phyloP scores from a whole-genome alignment of 1,284 basidiomycete genomes.

The Waitea zeae region DNA sequence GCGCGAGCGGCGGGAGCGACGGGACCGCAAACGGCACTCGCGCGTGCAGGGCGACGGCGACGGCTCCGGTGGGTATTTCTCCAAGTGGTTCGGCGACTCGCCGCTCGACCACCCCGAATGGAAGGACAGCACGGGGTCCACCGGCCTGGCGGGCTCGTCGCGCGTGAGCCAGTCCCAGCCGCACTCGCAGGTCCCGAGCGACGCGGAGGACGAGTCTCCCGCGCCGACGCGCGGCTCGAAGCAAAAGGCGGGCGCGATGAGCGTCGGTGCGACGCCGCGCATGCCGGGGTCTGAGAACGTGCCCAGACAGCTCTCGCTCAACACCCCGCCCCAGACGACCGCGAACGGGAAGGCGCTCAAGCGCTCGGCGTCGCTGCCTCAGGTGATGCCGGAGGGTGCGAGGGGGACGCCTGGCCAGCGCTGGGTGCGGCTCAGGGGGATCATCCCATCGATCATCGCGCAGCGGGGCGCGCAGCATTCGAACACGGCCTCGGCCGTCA shows the following conservation, averaged over 20 bases:
- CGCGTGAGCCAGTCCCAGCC: not conserved
- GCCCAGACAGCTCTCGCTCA: no score
- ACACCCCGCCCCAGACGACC: conserved; percentile 4
- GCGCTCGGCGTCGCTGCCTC: conserved; percentile 28
- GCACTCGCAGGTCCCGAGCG: not conserved
- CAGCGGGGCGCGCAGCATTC: conserved; percentile 8
- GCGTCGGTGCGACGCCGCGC: conserved; percentile 1
- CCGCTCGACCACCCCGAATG: conserved; percentile 24
- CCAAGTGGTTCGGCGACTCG: conserved; percentile 40
- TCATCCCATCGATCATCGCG: conserved; percentile 37
- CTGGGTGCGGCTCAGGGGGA: conserved; percentile 45
- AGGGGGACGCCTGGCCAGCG: conserved; percentile 15
- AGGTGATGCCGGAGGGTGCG: conserved; percentile 11
- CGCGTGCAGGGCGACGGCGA: conserved; percentile 22
- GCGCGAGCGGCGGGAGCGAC: conserved; percentile 36
- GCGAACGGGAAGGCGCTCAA: conserved; percentile 13
- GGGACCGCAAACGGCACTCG: conserved; percentile 29
- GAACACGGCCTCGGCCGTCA: conserved; percentile 27
- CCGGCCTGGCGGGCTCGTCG: not conserved
- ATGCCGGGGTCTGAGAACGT: conserved; percentile 1
- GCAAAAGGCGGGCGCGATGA: not conserved
- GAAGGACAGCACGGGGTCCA: conserved; percentile 6
- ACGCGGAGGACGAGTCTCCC: not conserved
- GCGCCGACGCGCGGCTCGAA: not conserved
- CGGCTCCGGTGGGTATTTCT: conserved; percentile 21